A percentile compares a stretch with the other conserved stretches of the same genome.
Evolutionary conservation across 2,329 filamentous ascomycete species (phyloP).

Genomic region (Xylaria sp.): DNA sequence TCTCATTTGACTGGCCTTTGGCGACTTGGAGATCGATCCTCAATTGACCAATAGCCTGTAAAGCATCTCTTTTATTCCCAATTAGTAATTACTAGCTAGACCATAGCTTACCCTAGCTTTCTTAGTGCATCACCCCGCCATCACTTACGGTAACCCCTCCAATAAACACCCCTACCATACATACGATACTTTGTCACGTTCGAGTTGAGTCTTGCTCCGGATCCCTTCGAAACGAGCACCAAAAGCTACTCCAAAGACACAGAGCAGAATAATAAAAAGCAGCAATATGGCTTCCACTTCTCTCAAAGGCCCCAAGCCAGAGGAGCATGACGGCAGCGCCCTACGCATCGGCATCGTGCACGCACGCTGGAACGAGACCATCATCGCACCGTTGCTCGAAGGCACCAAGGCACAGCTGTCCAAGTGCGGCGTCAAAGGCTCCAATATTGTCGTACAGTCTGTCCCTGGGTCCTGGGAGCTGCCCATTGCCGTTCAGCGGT

Average conservation of each 20-base stretch:
- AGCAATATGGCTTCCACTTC: constrained; percentile 53
- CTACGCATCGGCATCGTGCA: constrained; percentile 95
- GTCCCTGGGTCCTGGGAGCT: constrained; percentile 96
- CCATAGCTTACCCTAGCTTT: not conserved
- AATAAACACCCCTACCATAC: not conserved
- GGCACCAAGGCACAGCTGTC: constrained; percentile 83
- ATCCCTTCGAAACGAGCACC: not conserved
- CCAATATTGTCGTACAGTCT: constrained; percentile 88
- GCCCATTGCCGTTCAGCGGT: constrained; percentile 89
- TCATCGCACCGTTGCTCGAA: constrained; percentile 85
- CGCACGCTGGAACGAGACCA: constrained; percentile 90
- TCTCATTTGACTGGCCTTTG: not conserved
- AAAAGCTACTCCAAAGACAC: not conserved
- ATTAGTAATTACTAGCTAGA: not conserved
- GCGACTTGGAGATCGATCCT: not conserved
- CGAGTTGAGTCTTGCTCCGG: not conserved
- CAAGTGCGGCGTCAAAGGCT: constrained; percentile 81
- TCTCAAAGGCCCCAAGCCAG: constrained; percentile 65
- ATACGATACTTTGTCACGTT: not conserved
- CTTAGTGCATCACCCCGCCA: constrained; percentile 18
- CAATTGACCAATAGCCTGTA: not conserved
- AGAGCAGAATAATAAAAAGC: not conserved
- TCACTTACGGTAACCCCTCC: constrained; percentile 15
- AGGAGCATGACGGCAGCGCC: constrained; percentile 72
- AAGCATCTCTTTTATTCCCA: not conserved